phyloP scores from a whole-genome alignment of 345 rosid genomes.

The Populus simonii region DNA sequence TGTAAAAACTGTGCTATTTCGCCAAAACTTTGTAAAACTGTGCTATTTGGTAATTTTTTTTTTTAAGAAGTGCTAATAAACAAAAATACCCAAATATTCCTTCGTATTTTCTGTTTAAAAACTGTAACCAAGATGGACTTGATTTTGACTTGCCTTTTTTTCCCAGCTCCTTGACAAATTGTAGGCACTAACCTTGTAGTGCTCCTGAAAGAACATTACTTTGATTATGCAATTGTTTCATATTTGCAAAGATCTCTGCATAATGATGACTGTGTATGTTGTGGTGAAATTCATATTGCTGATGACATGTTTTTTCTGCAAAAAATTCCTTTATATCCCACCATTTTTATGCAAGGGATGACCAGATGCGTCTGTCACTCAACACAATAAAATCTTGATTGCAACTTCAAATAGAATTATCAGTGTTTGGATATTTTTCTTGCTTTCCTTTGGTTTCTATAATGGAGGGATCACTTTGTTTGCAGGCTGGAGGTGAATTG shows the following conservation, averaged over 20 bases:
- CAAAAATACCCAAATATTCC: no score
- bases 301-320: background rate
- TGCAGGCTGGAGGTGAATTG: constrained; percentile 95
- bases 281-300: background rate
- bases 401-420: background rate
- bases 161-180: background rate
- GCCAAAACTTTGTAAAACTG: no score
- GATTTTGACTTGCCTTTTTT: background rate
- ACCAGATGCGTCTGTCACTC: background rate
- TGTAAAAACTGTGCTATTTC: no score
- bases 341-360: background rate
- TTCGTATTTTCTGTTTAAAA: background rate
- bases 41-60: no score
- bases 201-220: background rate
- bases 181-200: background rate
- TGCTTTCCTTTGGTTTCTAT: background rate
- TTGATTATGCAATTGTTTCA: background rate
- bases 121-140: background rate
- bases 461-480: constrained; percentile 9
- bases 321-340: background rate
- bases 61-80: no score
- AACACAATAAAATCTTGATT: background rate
- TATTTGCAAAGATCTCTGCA: background rate
- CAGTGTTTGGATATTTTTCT: no score
- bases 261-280: background rate